These are phyloP conservation scores for Plasmopara viticola DNA, from an alignment of 352 stramenopile species.

Conservation along the genomic window DNA sequence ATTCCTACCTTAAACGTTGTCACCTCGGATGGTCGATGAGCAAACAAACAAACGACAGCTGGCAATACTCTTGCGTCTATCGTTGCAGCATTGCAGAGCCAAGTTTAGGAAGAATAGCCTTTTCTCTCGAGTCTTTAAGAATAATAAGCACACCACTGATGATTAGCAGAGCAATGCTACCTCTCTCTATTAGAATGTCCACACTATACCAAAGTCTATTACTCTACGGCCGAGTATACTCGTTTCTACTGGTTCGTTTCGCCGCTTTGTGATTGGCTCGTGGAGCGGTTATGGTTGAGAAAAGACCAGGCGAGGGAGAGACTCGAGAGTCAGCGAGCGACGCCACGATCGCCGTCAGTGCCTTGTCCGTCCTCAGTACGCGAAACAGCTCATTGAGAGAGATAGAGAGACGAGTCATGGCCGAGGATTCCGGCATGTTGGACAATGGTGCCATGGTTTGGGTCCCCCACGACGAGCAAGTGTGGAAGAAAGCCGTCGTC, in stretches of 20 bases:
- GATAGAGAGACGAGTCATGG: conserved; percentile 15
- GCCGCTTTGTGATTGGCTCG: conserved; percentile 18
- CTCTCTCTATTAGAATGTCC: not conserved
- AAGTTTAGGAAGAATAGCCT: not conserved
- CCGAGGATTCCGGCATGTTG: conserved; percentile 39
- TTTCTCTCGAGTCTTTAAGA: not conserved
- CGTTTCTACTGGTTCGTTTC: not conserved
- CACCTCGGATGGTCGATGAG: conserved; percentile 3
- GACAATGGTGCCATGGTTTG: conserved; percentile 71
- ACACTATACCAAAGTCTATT: not conserved
- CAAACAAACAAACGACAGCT: not conserved
- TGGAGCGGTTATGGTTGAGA: conserved; percentile 15
- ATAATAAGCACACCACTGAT: not conserved
- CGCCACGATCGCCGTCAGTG: conserved; percentile 14
- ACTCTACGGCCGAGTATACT: not conserved
- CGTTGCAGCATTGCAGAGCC: not conserved
- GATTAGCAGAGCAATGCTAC: no score
- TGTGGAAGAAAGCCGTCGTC: conserved; percentile 77
- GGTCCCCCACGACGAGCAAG: conserved; percentile 65
- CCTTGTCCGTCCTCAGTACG: conserved; percentile 12
- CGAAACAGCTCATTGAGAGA: conserved; percentile 10
- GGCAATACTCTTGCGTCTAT: not conserved
- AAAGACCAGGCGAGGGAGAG: conserved; percentile 25
- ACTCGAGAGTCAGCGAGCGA: conserved; percentile 22
- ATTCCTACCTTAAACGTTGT: not conserved